Conservation (phyloP, 345 rosid species). For the Murraya koenigii region DNA sequence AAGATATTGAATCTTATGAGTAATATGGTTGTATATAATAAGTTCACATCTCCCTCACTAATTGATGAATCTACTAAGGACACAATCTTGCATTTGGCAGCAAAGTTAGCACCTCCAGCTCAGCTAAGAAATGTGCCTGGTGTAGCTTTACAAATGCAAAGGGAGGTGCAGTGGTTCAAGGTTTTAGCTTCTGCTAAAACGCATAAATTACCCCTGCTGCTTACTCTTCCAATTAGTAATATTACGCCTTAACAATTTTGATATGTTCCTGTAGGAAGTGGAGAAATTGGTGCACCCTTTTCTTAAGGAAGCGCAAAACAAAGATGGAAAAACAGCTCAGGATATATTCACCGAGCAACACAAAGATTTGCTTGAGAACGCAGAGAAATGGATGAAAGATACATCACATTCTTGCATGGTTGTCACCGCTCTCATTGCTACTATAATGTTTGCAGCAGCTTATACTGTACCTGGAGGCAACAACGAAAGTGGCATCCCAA, state of each 20-base stretch:
- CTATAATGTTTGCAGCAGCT: slow-evolving; percentile 20
- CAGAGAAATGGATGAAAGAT: slow-evolving; percentile 22
- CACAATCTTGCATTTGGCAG: slow-evolving; percentile 19
- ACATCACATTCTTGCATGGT: slow-evolving; percentile 18
- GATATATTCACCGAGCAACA: slow-evolving; percentile 13
- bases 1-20: slow-evolving; percentile 8
- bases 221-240: background rate
- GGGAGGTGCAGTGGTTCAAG: slow-evolving; percentile 18
- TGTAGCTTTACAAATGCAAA: slow-evolving; percentile 18
- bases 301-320: background rate
- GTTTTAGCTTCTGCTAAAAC: background rate
- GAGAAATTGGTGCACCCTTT: slow-evolving; percentile 10
- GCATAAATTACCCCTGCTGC: too few relatives aligned
- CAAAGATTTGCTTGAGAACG: slow-evolving; percentile 4
- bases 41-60: background rate
- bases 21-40: background rate
- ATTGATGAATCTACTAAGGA: background rate
- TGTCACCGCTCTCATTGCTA: slow-evolving; percentile 18
- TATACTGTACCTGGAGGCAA: slow-evolving; percentile 22
- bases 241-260: background rate
- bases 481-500: slow-evolving; percentile 7
- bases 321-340: slow-evolving; percentile 6
- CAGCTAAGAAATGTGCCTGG: slow-evolving; percentile 14
- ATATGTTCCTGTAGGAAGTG: slow-evolving; percentile 7
- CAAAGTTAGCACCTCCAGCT: slow-evolving; percentile 10